Base-by-base conservation (phyloP, 2,329 filamentous ascomycete species). In the Fusarium sulawesiense region DNA sequence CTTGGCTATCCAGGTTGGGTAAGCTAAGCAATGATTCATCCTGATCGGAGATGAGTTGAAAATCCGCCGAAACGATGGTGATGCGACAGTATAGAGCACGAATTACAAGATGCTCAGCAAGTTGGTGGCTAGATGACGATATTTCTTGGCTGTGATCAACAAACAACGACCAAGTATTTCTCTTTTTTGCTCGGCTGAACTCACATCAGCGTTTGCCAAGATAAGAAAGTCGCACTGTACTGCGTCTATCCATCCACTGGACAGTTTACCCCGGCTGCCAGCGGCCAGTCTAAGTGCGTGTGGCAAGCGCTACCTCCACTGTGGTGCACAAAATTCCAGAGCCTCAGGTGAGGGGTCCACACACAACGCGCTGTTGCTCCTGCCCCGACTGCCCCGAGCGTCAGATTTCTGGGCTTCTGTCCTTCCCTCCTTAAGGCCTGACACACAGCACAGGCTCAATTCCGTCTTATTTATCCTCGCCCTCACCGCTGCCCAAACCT, bases 291-390 rank as follows among this genome's bases (percentile, higher is more conserved):
- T 50, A 21, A 30, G 47, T 37, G 32, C 21, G 46, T 54, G 68
- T 71, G 64, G 68, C 60, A 58, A 71, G 41, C 55, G 45, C 37
- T 67, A 20, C 32, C 67, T 55, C 56, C 50, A 50, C 60, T 57
- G 66, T 68, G 53, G 61, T 71, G 67, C 51, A 57, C 64, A 55
- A 71, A 60, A 58, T 65, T 64, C 64, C 56, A 68, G 68, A 71
- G 68, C 68, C 68, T 71, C 68, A 68, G 68, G 68, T 71, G 68
- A 70, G 68, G 65, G 68, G 61, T 60, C 68, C 68, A 71, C 68
- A 54, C 34, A 48, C 48, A 60, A 41, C 34, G 49, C 51, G 40
- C 63, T 53, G 56, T 68, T 34, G 53, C 44, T 64, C 65, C 63
- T 41, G 56, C 68, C 66, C 67, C 66, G 67, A 70, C 48, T 37